phyloP scores from a whole-genome alignment of 148 eudicot species.

The Rhododendron griersonianum region DNA sequence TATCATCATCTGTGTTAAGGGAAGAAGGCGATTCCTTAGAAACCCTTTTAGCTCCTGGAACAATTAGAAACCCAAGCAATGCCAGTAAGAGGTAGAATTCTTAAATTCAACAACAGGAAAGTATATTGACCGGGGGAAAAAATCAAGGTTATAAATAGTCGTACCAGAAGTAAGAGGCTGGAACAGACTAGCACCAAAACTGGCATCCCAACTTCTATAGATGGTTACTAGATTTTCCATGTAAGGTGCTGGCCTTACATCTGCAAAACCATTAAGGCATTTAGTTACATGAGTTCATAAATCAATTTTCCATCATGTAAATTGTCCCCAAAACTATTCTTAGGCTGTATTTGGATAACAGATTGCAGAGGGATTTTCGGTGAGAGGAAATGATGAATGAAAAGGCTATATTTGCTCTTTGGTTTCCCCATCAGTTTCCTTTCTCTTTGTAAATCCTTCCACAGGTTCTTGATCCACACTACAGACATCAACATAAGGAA shows the following conservation, averaged over 20 bases:
- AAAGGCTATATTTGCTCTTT: not conserved
- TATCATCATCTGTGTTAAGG: slow-evolving; percentile 5
- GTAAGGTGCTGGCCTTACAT: slow-evolving; percentile 60
- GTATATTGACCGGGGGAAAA: not conserved
- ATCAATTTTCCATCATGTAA: not conserved
- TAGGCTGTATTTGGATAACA: not conserved
- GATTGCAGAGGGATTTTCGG: not conserved
- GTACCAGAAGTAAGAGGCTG: slow-evolving; percentile 37
- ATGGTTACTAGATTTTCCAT: slow-evolving; percentile 63
- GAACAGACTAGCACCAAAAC: slow-evolving; percentile 40
- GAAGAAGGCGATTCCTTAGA: slow-evolving; percentile 16
- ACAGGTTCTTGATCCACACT: not conserved
- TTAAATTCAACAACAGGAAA: not conserved
- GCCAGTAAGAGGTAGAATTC: not conserved
- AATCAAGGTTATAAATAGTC: not conserved
- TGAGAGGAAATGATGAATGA: not conserved
- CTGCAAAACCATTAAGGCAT: slow-evolving; percentile 39
- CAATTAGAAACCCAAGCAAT: not conserved
- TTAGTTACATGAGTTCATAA: not conserved
- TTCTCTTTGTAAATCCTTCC: not conserved
- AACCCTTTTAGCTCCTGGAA: slow-evolving; percentile 26
- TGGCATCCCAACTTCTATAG: slow-evolving; percentile 59
- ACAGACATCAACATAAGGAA: not conserved
- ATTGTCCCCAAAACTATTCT: not conserved
- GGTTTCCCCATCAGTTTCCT: not conserved